phyloP scores from a whole-genome alignment of 1,139 yeast genomes.

The Yamadazyma sp. region DNA sequence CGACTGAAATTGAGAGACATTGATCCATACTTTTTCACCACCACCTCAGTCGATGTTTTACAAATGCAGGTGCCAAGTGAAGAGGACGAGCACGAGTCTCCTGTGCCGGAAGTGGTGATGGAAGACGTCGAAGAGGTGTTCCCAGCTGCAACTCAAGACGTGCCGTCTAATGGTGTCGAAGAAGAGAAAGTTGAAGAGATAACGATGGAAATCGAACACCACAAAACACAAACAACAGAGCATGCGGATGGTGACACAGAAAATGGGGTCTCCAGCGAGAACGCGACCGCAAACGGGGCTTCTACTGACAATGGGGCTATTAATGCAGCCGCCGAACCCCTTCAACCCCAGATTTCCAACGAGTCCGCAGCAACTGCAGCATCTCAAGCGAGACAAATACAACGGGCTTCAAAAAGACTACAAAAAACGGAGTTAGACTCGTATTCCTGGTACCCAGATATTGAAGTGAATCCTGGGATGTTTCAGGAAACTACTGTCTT shows the following conservation, averaged over 20 bases:
- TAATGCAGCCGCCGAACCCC: no score
- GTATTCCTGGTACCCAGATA: constrained; percentile 13
- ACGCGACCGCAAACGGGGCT: no score
- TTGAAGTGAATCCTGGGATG: constrained; percentile 20
- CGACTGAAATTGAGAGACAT: constrained; percentile 35
- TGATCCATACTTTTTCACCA: constrained; percentile 54
- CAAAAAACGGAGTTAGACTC: constrained; percentile 24
- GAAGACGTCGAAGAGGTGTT: no score
- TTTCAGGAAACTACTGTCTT: constrained; percentile 27
- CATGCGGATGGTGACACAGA: no score
- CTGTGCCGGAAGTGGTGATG: not conserved
- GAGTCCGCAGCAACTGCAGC: constrained; percentile 16
- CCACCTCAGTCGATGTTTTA: constrained; percentile 43
- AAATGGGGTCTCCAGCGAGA: no score
- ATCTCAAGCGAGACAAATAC: constrained; percentile 20
- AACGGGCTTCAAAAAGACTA: constrained; percentile 41
- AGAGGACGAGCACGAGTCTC: constrained; percentile 9
- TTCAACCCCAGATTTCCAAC: not conserved
- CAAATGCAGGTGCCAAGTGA: constrained; percentile 8
- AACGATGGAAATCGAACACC: no score
- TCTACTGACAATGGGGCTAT: no score
- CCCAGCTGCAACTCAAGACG: no score
- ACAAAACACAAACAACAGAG: no score
- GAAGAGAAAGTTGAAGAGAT: not conserved
- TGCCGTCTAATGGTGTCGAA: no score